phyloP scores from a whole-genome alignment of 352 stramenopile genomes.

The Pythium dissimile region DNA sequence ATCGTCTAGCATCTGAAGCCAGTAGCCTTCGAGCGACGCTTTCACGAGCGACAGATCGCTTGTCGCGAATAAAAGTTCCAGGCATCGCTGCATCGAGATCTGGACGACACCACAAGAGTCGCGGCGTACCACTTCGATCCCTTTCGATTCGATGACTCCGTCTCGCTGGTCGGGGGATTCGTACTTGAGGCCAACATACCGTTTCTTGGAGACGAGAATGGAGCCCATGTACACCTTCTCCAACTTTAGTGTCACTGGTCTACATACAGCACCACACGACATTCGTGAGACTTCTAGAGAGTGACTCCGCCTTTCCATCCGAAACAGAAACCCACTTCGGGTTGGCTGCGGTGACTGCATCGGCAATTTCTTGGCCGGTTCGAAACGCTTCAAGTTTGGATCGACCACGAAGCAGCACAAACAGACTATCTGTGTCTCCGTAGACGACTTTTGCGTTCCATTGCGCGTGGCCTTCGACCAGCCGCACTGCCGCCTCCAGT shows the following conservation, averaged over 20 bases:
- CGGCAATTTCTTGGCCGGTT: constrained; percentile 91
- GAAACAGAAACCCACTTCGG: constrained; percentile 49
- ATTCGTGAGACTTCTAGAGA: not conserved
- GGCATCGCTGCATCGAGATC: constrained; percentile 53
- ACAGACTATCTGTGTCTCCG: constrained; percentile 99
- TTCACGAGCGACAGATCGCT: constrained; percentile 76
- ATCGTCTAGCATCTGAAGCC: constrained; percentile 64
- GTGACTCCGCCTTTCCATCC: not conserved
- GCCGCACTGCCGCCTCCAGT: constrained; percentile 91
- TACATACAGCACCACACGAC: constrained; percentile 17
- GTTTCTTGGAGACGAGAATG: constrained; percentile 94
- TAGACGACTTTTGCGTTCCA: constrained; percentile 94
- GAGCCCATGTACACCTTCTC: constrained; percentile 93
- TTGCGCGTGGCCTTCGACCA: constrained; percentile 83
- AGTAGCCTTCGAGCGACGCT: constrained; percentile 52
- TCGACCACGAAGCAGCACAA: constrained; percentile 95
- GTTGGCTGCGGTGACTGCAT: constrained; percentile 79
- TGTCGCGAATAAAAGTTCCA: constrained; percentile 65
- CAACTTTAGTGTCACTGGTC: constrained; percentile 77
- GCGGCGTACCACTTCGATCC: constrained; percentile 90
- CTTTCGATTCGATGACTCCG: constrained; percentile 87
- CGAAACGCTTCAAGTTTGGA: constrained; percentile 93
- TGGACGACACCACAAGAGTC: constrained; percentile 92
- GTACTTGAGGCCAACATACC: constrained; percentile 90
- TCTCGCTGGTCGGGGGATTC: constrained; percentile 50